These are phyloP conservation scores for Emmonsiellopsis sp. DNA, from an alignment of 2,329 filamentous ascomycete species.

Conservation along the genomic window DNA sequence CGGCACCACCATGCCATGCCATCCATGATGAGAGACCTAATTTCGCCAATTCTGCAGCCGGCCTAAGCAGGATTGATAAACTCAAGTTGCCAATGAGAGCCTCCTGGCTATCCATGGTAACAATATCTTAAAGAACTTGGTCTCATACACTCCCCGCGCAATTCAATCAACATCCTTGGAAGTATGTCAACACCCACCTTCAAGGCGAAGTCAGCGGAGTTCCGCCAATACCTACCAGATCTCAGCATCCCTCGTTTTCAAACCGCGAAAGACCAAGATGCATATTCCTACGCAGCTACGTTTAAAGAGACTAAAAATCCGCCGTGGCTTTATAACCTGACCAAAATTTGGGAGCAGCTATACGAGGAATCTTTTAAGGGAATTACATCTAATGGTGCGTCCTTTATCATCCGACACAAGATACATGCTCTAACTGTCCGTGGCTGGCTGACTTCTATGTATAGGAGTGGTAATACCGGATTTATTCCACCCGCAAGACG, in stretches of 20 bases:
- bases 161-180: neutral
- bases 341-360: slow-evolving; percentile 50
- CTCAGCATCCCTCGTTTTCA: slow-evolving; percentile 53
- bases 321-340: slow-evolving; percentile 58
- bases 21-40: neutral
- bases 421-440: neutral
- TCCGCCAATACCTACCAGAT: slow-evolving; percentile 55
- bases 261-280: slow-evolving; percentile 53
- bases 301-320: slow-evolving; percentile 53
- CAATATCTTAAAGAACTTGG: neutral
- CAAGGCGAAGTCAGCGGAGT: slow-evolving; percentile 26
- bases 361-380: slow-evolving; percentile 60
- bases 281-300: slow-evolving; percentile 51
- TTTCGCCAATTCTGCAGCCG: neutral
- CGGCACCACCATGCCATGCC: neutral
- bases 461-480: slow-evolving; percentile 43
- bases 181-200: neutral
- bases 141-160: neutral
- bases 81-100: neutral
- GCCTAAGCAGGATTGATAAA: neutral
- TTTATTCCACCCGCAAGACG: slow-evolving; percentile 54
- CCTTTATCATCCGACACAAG: neutral
- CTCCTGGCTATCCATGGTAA: neutral
- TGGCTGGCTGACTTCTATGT: neutral
- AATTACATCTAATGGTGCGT: slow-evolving; percentile 57